phyloP scores from a whole-genome alignment of 192 early-diverging fungal genomes.

The Irineochytrium annulatum region DNA sequence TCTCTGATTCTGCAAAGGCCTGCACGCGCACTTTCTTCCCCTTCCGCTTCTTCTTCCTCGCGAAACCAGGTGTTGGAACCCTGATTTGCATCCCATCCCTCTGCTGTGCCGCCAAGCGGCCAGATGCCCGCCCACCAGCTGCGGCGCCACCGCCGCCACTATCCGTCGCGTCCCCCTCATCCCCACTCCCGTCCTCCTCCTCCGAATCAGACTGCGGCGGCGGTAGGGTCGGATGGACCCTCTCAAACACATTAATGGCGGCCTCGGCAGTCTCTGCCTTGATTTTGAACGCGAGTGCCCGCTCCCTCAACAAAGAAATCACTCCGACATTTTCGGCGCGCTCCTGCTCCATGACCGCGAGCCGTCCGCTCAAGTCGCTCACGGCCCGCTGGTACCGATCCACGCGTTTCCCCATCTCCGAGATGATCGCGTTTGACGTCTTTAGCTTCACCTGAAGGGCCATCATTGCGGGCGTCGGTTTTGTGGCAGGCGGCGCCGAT shows the following conservation, averaged over 20 bases:
- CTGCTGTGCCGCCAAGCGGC: neutral
- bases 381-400: slow-evolving; percentile 5
- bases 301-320: slow-evolving; percentile 6
- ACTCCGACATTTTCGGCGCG: neutral
- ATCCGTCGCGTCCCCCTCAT: neutral
- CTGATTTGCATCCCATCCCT: neutral
- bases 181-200: neutral
- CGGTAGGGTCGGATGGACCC: neutral
- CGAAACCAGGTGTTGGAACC: neutral
- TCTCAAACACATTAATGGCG: slow-evolving; percentile 17
- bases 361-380: neutral
- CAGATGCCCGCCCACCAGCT: neutral
- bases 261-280: slow-evolving; percentile 20
- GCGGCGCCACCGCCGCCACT: neutral
- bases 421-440: slow-evolving; percentile 13
- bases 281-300: slow-evolving; percentile 6
- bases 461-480: slow-evolving; percentile 9
- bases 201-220: neutral
- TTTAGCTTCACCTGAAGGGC: slow-evolving; percentile 21
- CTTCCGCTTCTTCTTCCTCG: neutral
- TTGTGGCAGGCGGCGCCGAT: neutral
- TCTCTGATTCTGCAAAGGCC: too few relatives aligned
- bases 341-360: slow-evolving; percentile 13
- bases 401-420: slow-evolving; percentile 25
- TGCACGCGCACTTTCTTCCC: neutral